Evolutionary conservation across 305 asterid species (phyloP), one percentile per base, ranked within the genome.

Genomic region (Solanum chacoense): DNA sequence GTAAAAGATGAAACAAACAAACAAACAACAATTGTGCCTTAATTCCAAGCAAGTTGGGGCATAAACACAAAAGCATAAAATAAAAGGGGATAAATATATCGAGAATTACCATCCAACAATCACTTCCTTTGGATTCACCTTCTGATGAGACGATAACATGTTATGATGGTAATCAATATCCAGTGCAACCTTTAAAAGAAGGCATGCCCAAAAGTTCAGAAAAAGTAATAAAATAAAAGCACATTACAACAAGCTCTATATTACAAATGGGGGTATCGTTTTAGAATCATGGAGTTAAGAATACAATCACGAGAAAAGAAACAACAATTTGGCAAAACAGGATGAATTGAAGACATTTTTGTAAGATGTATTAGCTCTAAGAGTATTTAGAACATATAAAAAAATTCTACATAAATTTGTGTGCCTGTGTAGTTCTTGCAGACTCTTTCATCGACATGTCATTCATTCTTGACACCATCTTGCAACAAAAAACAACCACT

Each of bases 121-220:
- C 87, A 91, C 93, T 92, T 95, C 98, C 92, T 95, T 95, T 20
- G 95, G 94, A 85, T 95, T 95, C 89, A 95, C 96, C 91, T 93
- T 95, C 93, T 92, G 95, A 67, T 95, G 96, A 38, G 98, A 94
- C 12, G 94, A 85, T 88, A 94, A 84, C 95, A 95, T 95, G 75
- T 92, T 94, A 88, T 91, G 93, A 90, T 94, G 96, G 89, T 94
- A 94, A 89, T 94, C 96, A 63, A 94, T 94, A 92, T 95, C 96
- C 92, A 94, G 86, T 3, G 98, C 96, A 89, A 95, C 96, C 98
- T 67, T 94, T 87, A 24, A 78, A 28, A 13, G 73, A 88, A 35
- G 13, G 76, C 42, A 77, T 10, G 38, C 29, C 85, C 38, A 88
- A 79, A 74, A 29, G 22, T 83, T 50, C 74, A 50, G 73, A 9